Conservation (phyloP, 805 yeast species). For the Suhomyces sp. region DNA sequence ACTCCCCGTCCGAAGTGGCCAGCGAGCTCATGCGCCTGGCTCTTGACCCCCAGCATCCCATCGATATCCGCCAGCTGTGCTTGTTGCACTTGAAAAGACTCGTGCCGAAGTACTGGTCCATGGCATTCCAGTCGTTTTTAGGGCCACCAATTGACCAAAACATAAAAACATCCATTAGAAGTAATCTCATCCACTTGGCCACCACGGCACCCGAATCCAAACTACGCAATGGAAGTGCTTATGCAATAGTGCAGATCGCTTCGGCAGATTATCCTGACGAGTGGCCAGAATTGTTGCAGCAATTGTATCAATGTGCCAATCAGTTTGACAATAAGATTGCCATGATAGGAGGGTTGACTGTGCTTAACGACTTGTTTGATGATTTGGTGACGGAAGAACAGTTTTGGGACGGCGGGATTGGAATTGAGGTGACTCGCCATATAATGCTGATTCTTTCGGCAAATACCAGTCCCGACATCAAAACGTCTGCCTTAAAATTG, state of each 20-base stretch:
- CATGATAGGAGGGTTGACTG: constrained; percentile 53
- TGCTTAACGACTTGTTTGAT: constrained; percentile 74
- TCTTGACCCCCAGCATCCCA: constrained; percentile 18
- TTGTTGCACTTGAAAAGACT: constrained; percentile 64
- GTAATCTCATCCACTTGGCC: constrained; percentile 47
- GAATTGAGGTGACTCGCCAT: constrained; percentile 50
- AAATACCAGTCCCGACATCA: constrained; percentile 30
- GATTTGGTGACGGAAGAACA: constrained; percentile 84
- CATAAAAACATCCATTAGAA: constrained; percentile 51
- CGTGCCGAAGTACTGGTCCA: constrained; percentile 76
- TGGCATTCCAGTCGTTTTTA: constrained; percentile 70
- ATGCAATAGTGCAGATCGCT: constrained; percentile 79
- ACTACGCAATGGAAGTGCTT: constrained; percentile 63
- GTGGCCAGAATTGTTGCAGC: constrained; percentile 73
- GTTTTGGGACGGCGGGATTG: constrained; percentile 75
- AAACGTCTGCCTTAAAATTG: constrained; percentile 48
- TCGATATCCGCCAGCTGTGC: constrained; percentile 56
- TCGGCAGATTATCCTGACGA: constrained; percentile 92
- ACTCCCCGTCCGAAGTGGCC: constrained; percentile 50
- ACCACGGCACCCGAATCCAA: constrained; percentile 48
- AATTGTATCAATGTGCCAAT: constrained; percentile 43
- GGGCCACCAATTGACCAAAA: constrained; percentile 62
- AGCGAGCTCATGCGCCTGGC: constrained; percentile 44
- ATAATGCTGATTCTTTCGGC: constrained; percentile 42
- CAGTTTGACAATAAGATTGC: constrained; percentile 26